Conservation (phyloP, 176 grass and related monocot species). For the Triticum aestivum region IWGSC_CS_RefSeq_v2.1 NC_057813.1:225076913-225077412, state of each 20-base stretch:
- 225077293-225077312: not conserved
- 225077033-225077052: slow-evolving; percentile 56
- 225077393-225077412: too few relatives aligned
- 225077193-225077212: not conserved
- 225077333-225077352: not conserved
- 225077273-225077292: slow-evolving; percentile 3
- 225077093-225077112: slow-evolving; percentile 57
- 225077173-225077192: not conserved
- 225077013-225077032: slow-evolving; percentile 55
- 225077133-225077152: slow-evolving; percentile 57
- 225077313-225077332: not conserved
- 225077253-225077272: not conserved
- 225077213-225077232: not conserved
- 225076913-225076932: slow-evolving; percentile 42
- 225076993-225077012: slow-evolving; percentile 72
- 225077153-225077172: slow-evolving; percentile 42
- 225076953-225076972: slow-evolving; percentile 56
- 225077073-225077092: slow-evolving; percentile 54
- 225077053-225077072: slow-evolving; percentile 63
- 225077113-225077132: slow-evolving; percentile 56
- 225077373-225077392: too few relatives aligned
- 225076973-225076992: slow-evolving; percentile 55
- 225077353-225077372: too few relatives aligned
- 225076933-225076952: slow-evolving; percentile 52
- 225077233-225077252: not conserved